Base-by-base conservation (phyloP, 2,329 filamentous ascomycete genomes). In the Penicillium sp. region DNA sequence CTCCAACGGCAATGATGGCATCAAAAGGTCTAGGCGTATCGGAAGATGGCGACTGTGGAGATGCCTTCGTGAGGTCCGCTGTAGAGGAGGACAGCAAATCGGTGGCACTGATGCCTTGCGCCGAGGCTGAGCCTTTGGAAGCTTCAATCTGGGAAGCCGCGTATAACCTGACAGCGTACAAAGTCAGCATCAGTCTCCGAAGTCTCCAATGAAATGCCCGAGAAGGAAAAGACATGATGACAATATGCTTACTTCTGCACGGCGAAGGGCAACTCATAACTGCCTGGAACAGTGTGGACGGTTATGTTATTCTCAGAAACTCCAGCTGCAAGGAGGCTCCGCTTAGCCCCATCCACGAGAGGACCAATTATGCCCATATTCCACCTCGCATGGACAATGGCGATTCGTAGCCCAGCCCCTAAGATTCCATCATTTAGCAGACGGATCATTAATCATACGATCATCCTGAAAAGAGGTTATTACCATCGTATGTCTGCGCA, bases 341-440 rank as follows among this genome's bases (percentile, higher is more conserved):
- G 84, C 71, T 85, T 87, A 40, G 87, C 82, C 57, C 93, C 93
- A 45, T 79, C 76, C 53, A 98, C 78, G 49, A 98, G 82, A 46
- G 88, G 83, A 52, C 87, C 83, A 70, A 97, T 95, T 67, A 98
- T 88, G 58, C 78, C 79, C 57, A 77, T 78, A 75, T 98, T 98
- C 93, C 93, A 98, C 63, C 93, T 84, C 51, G 91, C 91, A 74
- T 97, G 93, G 51, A 98, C 81, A 66, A 98, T 97, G 66, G 87
- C 91, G 67, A 98, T 84, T 66, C 93, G 88, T 56, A 98, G 81
- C 63, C 75, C 77, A 62, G 81, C n/a, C n/a, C n/a, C n/a, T n/a
- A n/a, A n/a, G n/a, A n/a, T n/a, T n/a, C n/a, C n/a, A n/a, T n/a
- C n/a, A n/a, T n/a, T n/a, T n/a, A n/a, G n/a, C n/a, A n/a, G n/a